These are phyloP conservation scores for Proliferodiscus dingleyae DNA, from an alignment of 2,329 filamentous ascomycete genomes.

Conservation along the genomic window DNA sequence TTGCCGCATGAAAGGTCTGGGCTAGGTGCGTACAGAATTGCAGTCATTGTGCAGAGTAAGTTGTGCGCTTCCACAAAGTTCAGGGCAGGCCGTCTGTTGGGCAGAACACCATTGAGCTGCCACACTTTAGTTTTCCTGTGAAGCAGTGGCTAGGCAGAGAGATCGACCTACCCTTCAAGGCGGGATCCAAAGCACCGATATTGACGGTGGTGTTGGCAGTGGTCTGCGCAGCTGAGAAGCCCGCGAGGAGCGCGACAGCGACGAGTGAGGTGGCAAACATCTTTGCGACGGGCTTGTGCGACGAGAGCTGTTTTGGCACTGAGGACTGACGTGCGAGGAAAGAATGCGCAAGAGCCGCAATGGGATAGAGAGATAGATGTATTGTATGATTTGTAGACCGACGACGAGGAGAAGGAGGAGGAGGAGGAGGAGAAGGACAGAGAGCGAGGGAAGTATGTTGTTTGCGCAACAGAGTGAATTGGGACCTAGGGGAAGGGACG, in stretches of 20 bases:
- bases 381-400: no score
- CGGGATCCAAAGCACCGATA: constrained; percentile 14
- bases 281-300: no score
- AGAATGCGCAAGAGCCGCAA: no score
- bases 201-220: constrained; percentile 25
- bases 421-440: no score
- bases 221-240: constrained; percentile 21
- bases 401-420: no score
- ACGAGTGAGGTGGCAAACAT: constrained; percentile 28
- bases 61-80: constrained; percentile 54
- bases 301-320: no score
- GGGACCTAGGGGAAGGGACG: no score
- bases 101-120: constrained; percentile 52
- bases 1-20: background rate
- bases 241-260: constrained; percentile 26
- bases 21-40: constrained; percentile 39
- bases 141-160: no score
- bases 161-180: constrained; percentile 20
- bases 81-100: constrained; percentile 54
- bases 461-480: no score
- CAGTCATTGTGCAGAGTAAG: constrained; percentile 48
- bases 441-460: no score
- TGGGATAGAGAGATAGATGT: no score
- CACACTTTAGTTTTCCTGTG: constrained; percentile 20
- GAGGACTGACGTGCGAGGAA: constrained; percentile 2